phyloP scores from a whole-genome alignment of 371 early-diverging fungal genomes.

The Smittium culicis region DNA sequence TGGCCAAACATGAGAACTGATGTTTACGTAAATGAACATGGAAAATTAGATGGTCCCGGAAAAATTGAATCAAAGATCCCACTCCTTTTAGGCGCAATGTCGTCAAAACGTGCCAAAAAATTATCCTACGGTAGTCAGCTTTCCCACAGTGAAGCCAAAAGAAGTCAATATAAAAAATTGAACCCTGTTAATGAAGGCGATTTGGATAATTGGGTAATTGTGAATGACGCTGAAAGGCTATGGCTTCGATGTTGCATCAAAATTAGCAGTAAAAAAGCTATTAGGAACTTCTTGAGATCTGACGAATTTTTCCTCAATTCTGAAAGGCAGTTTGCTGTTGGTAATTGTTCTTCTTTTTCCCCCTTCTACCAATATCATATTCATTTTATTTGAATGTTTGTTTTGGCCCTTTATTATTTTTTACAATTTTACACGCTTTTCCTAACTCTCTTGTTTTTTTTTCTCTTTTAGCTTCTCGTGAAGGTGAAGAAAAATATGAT shows the following conservation, averaged over 20 bases:
- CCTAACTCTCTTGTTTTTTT: no score
- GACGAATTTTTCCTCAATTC: neutral
- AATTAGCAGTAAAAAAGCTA: neutral
- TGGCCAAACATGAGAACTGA: conserved; percentile 11
- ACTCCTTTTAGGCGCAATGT: neutral
- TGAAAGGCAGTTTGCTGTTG: neutral
- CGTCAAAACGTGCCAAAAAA: conserved; percentile 2
- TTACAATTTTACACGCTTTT: no score
- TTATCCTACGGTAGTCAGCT: neutral
- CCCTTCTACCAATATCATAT: no score
- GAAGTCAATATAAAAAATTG: neutral
- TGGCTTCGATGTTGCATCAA: neutral
- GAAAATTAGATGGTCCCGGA: neutral
- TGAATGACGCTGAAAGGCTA: neutral
- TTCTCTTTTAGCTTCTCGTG: neutral
- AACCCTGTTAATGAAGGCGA: neutral
- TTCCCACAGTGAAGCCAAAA: conserved; percentile 1
- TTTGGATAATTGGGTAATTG: neutral
- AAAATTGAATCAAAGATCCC: conserved; percentile 1
- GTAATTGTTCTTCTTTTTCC: neutral
- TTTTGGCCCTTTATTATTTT: no score
- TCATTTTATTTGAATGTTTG: no score
- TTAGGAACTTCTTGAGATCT: neutral
- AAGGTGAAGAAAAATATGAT: neutral
- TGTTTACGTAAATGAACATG: neutral